These are phyloP conservation scores for Ustilago loliicola DNA, from an alignment of 1,284 basidiomycete genomes.

Conservation along the genomic window DNA sequence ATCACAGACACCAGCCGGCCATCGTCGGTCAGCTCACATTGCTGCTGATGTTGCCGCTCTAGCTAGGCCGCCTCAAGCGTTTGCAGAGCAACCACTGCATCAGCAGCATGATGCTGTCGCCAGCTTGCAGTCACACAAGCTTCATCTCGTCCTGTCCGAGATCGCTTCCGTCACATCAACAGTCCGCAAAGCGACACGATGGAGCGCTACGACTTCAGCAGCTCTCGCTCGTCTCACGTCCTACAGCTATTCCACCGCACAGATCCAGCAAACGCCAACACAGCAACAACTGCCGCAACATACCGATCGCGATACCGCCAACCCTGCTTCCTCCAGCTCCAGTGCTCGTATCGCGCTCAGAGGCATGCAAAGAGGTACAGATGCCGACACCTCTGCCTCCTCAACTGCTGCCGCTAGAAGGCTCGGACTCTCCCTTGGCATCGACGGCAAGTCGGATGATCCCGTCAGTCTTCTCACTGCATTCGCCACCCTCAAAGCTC, in stretches of 20 bases:
- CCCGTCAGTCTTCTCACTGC: constrained; percentile 79
- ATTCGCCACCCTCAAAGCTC: constrained; percentile 86
- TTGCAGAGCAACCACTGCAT: neutral
- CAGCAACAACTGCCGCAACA: constrained; percentile 11
- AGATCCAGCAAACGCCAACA: constrained; percentile 12
- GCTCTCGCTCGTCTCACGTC: constrained; percentile 46
- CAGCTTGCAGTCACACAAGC: constrained; percentile 40
- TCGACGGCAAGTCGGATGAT: constrained; percentile 43
- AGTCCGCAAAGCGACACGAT: constrained; percentile 82
- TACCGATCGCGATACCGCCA: neutral
- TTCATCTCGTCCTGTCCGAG: constrained; percentile 86
- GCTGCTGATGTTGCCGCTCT: constrained; percentile 2
- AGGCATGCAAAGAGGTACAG: constrained; percentile 35
- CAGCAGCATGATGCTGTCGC: constrained; percentile 14
- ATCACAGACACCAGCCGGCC: constrained; percentile 26
- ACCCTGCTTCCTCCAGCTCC: constrained; percentile 7
- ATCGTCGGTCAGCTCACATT: constrained; percentile 46
- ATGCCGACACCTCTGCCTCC: constrained; percentile 20
- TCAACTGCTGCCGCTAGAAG: constrained; percentile 30
- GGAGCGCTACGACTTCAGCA: constrained; percentile 50
- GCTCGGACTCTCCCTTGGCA: constrained; percentile 29
- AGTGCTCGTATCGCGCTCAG: constrained; percentile 40
- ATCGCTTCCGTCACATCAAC: constrained; percentile 90
- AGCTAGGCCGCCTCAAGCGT: neutral
- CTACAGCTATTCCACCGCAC: constrained; percentile 48